Evolutionary conservation across 208 protist species (phyloP).

Genomic region (Acanthamoeba castellanii): DNA sequence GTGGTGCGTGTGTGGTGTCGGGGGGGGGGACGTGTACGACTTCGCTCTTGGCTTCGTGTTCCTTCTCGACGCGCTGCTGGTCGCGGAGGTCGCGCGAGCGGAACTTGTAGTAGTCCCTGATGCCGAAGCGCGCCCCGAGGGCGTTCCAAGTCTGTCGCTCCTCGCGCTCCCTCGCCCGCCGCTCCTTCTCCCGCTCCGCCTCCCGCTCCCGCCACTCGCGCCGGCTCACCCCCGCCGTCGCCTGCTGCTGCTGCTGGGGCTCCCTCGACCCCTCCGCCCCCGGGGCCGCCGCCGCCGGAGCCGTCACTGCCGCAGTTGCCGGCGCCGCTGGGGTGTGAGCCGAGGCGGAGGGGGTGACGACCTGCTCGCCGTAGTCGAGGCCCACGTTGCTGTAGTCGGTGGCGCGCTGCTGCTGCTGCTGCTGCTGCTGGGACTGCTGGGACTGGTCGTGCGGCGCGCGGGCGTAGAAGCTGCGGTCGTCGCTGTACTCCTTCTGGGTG

Average conservation of each 20-base stretch:
- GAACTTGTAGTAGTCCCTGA: constrained; percentile 1
- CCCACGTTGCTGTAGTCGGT: constrained; percentile 14
- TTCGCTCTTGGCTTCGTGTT: constrained; percentile 54
- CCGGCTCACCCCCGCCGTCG: background rate
- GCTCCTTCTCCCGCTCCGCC: constrained; percentile 5
- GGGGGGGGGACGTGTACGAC: background rate
- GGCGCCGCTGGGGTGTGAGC: background rate
- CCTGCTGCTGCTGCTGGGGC: background rate
- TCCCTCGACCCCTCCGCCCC: background rate
- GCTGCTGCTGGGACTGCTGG: background rate
- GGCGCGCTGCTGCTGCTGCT: background rate
- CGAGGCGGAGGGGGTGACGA: background rate
- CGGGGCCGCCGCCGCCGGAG: background rate
- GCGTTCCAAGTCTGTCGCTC: constrained; percentile 23
- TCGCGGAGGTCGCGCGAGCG: background rate
- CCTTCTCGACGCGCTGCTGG: constrained; percentile 42
- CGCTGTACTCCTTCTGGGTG: constrained; percentile 58
- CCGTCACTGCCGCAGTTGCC: too few species aligned
- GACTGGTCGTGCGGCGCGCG: background rate
- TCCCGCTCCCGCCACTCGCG: constrained; percentile 6
- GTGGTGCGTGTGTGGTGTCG: background rate
- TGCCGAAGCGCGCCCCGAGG: constrained; percentile 7
- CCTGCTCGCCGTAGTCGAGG: constrained; percentile 19
- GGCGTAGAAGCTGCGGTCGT: background rate
- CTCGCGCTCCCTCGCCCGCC: background rate